phyloP scores from a whole-genome alignment of 2,329 filamentous ascomycete genomes.

The Talaromyces verruculosus region DNA sequence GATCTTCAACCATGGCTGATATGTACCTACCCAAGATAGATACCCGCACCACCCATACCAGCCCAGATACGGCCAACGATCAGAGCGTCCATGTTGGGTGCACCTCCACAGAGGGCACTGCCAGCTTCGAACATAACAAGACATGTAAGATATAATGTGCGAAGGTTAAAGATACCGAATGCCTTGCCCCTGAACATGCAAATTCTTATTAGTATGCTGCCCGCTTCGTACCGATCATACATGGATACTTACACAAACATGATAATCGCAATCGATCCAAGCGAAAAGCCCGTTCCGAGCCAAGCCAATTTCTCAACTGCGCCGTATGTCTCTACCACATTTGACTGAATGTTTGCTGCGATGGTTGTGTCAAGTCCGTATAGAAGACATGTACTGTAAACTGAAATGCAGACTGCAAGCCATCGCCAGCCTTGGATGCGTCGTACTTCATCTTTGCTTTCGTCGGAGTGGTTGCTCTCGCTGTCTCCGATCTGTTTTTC shows the following conservation, averaged over 20 bases:
- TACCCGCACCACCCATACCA: constrained; percentile 36
- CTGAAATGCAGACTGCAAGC: constrained; percentile 6
- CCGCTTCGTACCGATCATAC: too few relatives aligned
- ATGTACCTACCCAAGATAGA: constrained; percentile 28
- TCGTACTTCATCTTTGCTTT: constrained; percentile 8
- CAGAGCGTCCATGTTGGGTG: constrained; percentile 48
- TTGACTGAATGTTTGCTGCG: constrained; percentile 47
- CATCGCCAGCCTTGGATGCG: constrained; percentile 15
- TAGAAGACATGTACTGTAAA: constrained; percentile 19
- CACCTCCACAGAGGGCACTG: constrained; percentile 46
- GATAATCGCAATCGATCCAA: constrained; percentile 34
- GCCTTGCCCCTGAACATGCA: not conserved
- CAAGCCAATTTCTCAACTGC: constrained; percentile 43
- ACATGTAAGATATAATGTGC: constrained; percentile 15
- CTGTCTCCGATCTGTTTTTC: not conserved
- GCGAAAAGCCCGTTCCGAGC: constrained; percentile 42
- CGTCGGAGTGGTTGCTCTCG: not conserved
- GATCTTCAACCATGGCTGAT: too few relatives aligned
- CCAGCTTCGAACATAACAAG: constrained; percentile 35
- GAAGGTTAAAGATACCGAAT: constrained; percentile 14
- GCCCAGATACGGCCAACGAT: constrained; percentile 45
- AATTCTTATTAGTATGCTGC: not conserved
- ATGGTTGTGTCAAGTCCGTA: constrained; percentile 47
- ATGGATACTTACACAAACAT: constrained; percentile 5
- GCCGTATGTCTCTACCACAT: constrained; percentile 40